Conservation (phyloP, 2,329 filamentous ascomycete species). For the Xylariaceae sp. region DNA sequence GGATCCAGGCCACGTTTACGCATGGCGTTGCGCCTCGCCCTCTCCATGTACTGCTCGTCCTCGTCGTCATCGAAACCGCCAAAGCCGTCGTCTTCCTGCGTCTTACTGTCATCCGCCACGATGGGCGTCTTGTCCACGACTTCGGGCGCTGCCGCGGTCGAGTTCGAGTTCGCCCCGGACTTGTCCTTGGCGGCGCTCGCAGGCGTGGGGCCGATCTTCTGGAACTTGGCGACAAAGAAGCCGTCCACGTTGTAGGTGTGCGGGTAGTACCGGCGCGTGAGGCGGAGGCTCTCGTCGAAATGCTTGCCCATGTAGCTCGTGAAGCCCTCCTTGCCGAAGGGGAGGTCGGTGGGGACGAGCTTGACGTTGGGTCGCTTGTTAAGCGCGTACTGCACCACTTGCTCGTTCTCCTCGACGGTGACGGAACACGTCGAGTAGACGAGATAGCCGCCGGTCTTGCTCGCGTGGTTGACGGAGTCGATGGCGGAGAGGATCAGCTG, state of each 20-base stretch:
- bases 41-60: slow-evolving; percentile 71
- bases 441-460: slow-evolving; percentile 91
- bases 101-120: slow-evolving; percentile 47
- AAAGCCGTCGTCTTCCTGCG: slow-evolving; percentile 57
- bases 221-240: slow-evolving; percentile 97
- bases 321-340: slow-evolving; percentile 92
- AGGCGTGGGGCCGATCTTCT: slow-evolving; percentile 83
- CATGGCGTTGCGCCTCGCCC: slow-evolving; percentile 73
- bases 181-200: slow-evolving; percentile 52
- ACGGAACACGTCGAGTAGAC: slow-evolving; percentile 98
- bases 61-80: slow-evolving; percentile 75
- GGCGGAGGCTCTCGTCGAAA: slow-evolving; percentile 82
- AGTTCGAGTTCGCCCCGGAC: not conserved
- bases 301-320: slow-evolving; percentile 87
- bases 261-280: slow-evolving; percentile 85
- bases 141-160: slow-evolving; percentile 35
- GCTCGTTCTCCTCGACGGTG: slow-evolving; percentile 89
- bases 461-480: slow-evolving; percentile 88
- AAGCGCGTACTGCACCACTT: slow-evolving; percentile 91
- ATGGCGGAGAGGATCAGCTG: slow-evolving; percentile 91
- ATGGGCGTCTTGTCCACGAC: slow-evolving; percentile 73
- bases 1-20: slow-evolving; percentile 76
- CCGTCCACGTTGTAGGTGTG: slow-evolving; percentile 95
- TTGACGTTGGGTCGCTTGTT: slow-evolving; percentile 90
- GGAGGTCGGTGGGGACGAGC: slow-evolving; percentile 86